Evolutionary conservation across 139 green algal species (phyloP).

Genomic region (Micractinium sp.): DNA sequence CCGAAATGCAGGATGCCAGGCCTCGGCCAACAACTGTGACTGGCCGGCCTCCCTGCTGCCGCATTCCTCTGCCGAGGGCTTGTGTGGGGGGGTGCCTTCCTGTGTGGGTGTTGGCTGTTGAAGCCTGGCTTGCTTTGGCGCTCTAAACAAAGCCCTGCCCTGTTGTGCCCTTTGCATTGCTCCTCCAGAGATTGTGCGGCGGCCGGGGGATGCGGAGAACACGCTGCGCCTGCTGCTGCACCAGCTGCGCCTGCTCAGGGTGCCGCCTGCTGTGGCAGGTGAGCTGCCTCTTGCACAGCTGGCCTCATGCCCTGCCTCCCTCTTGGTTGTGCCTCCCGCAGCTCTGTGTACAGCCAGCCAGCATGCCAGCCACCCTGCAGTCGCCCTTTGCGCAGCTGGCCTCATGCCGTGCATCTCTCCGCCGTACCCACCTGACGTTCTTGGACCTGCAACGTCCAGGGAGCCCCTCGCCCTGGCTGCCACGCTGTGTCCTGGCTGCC

Average conservation of each 20-base stretch:
- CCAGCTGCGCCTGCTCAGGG: conserved; percentile 23
- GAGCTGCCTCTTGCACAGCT: background rate
- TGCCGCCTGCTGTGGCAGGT: background rate
- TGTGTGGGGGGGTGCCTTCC: background rate
- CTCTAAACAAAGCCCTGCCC: background rate
- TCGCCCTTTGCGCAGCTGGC: background rate
- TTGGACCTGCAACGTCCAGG: no score
- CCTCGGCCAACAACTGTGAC: background rate
- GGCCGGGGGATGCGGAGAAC: conserved; percentile 73
- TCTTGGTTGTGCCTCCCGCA: background rate
- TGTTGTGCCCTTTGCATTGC: background rate
- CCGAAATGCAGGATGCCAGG: background rate
- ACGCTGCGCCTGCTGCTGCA: conserved; percentile 58
- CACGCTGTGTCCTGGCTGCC: no score
- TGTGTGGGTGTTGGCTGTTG: no score
- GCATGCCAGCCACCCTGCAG: background rate
- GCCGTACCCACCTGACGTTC: no score
- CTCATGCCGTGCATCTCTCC: background rate
- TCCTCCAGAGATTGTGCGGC: conserved; percentile 55
- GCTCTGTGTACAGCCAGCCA: background rate
- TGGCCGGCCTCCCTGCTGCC: no score
- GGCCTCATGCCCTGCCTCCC: no score
- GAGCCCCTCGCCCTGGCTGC: no score
- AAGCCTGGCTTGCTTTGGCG: background rate
- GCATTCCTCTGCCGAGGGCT: background rate